Conservation (phyloP, 306 rosid species). For the Senna tora region DNA sequence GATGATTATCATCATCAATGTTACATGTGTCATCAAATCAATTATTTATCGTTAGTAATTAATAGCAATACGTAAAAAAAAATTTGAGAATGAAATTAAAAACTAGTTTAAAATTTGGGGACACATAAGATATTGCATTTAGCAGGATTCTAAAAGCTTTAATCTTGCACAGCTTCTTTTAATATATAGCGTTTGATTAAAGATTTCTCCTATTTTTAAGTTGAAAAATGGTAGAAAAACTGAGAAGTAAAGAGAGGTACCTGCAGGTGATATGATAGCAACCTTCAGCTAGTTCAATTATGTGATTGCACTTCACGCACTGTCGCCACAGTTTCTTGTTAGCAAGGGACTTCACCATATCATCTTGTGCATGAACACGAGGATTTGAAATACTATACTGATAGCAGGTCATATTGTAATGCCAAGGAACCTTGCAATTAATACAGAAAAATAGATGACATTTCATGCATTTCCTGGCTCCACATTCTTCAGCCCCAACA, state of each 20-base stretch:
- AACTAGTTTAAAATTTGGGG: too few relatives aligned
- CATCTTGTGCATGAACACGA: constrained; percentile 43
- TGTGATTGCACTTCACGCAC: constrained; percentile 58
- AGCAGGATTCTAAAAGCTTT: not conserved
- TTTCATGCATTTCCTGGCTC: constrained; percentile 56
- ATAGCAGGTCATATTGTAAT: constrained; percentile 42
- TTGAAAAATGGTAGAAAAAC: not conserved
- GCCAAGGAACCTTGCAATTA: constrained; percentile 66
- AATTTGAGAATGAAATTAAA: too few relatives aligned
- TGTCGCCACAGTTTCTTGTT: constrained; percentile 46
- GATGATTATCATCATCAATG: too few relatives aligned
- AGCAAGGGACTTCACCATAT: constrained; percentile 53
- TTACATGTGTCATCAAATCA: too few relatives aligned
- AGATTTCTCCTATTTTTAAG: not conserved
- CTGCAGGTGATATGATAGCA: constrained; percentile 72
- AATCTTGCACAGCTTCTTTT: not conserved
- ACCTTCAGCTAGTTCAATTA: constrained; percentile 68
- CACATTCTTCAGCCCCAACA: constrained; percentile 32
- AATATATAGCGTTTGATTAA: not conserved
- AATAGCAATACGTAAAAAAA: too few relatives aligned
- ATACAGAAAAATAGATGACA: constrained; percentile 54
- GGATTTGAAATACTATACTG: constrained; percentile 37
- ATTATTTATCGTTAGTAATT: too few relatives aligned
- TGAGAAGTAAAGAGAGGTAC: constrained; percentile 35
- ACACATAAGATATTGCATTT: too few relatives aligned